Base-by-base conservation (phyloP, 805 yeast species). In the Peterozyma toletana region DNA sequence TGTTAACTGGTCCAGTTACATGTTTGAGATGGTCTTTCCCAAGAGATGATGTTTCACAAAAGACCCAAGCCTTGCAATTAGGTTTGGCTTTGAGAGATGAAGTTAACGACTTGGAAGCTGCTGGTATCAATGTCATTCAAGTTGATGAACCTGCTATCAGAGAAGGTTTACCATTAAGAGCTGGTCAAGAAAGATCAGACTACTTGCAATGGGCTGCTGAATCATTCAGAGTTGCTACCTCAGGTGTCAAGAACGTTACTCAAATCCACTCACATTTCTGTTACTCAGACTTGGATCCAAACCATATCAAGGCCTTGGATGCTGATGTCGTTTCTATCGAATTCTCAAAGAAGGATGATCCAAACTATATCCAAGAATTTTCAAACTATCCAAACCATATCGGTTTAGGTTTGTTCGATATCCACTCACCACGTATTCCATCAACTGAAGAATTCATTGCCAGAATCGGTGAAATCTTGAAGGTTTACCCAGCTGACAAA, bases 21-120 rank as follows among this genome's bases (percentile, higher is more conserved):
- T 88, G 95, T 75, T 84, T 93, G 70, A 87, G 99, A 83, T 93
- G 99, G 99, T 93, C 99, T 60, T 93, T 93, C 97, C 99, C 99
- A 78, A 88, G 99, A 85, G 91, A 90, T 68, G 99, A 93, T 64
- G 85, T 91, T 57, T 76, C 95, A 52, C 90, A 86, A 75, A 79
- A 86, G 77, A 78, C 80, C 57, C 99, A 93, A 78, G 88, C 97
- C 58, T 79, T 86, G 69, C 99, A 93, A 80, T 84, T 93, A 66
- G 95, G 95, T 67, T 78, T 93, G 64, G 98, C 98, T 59, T 79
- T 93, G 66, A 88, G 98, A 77, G 99, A 93, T 63, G 99, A 93
- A 80, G 99, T 93, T 60, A 77, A 83, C 64, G 99, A 93, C 70
- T 86, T 93, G 69, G 99, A 93, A 80, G 85, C 87, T 60, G 99